These are phyloP conservation scores for Taiozyma sp. DNA, from an alignment of 1,139 yeast genomes.

Conservation along the genomic window DNA sequence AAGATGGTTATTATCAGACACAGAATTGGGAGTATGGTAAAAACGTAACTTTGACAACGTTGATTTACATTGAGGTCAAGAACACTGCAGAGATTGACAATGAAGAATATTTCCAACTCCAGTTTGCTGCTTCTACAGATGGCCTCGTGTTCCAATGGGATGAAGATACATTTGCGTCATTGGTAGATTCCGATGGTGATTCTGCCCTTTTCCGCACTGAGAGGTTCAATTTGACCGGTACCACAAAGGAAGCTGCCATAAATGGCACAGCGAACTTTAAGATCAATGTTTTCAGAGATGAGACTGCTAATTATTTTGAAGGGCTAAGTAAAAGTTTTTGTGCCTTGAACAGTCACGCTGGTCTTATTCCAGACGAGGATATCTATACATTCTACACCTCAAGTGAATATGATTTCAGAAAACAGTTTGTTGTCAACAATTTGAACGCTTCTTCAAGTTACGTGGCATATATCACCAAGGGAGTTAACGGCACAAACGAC, in stretches of 20 bases:
- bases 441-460: constrained; percentile 60
- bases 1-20: constrained; percentile 11
- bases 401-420: constrained; percentile 44
- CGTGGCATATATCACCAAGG: constrained; percentile 58
- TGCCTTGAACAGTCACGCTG: constrained; percentile 47
- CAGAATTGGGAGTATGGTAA: constrained; percentile 2
- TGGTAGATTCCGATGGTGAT: constrained; percentile 69
- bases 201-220: constrained; percentile 68
- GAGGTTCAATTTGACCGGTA: constrained; percentile 30
- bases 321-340: constrained; percentile 61
- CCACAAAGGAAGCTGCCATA: constrained; percentile 14
- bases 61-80: neutral
- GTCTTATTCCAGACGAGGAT: constrained; percentile 31
- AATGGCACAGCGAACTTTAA: constrained; percentile 27
- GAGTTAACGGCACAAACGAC: constrained; percentile 31
- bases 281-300: constrained; percentile 41
- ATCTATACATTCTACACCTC: constrained; percentile 17
- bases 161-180: constrained; percentile 46
- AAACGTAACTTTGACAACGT: neutral
- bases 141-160: constrained; percentile 71
- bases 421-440: constrained; percentile 58
- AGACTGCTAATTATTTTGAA: constrained; percentile 33
- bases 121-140: constrained; percentile 63
- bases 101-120: constrained; percentile 49
- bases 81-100: constrained; percentile 34